A percentile compares a stretch with the other conserved stretches of the same genome.
Evolutionary conservation across 805 yeast genomes (phyloP).

Genomic region (Babjeviella inositovora): DNA sequence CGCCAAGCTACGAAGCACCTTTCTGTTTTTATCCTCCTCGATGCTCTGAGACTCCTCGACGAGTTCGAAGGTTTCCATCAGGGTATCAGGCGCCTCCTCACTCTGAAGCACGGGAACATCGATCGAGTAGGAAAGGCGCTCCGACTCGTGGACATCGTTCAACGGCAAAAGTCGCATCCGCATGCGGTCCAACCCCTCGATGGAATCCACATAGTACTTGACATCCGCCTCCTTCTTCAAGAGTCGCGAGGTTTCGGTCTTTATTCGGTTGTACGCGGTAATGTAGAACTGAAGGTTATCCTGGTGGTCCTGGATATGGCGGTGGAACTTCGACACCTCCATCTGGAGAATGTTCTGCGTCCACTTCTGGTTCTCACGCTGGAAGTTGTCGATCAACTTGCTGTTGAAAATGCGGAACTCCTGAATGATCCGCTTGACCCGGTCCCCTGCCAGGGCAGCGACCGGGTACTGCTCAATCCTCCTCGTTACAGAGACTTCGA

Average conservation of each 20-base stretch:
- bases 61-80: constrained; percentile 20
- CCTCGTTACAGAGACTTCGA: no score
- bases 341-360: constrained; percentile 19
- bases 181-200: constrained; percentile 58
- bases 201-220: constrained; percentile 40
- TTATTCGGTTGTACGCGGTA: constrained; percentile 27
- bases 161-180: constrained; percentile 43
- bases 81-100: constrained; percentile 2
- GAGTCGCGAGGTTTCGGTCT: constrained; percentile 21
- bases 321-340: constrained; percentile 30
- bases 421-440: background rate
- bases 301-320: constrained; percentile 47
- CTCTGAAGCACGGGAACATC: constrained; percentile 16
- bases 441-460: no score
- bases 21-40: constrained; percentile 58
- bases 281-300: constrained; percentile 38
- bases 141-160: constrained; percentile 26
- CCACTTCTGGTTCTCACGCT: constrained; percentile 15
- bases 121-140: constrained; percentile 21
- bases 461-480: no score
- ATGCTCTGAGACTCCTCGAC: constrained; percentile 13
- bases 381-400: constrained; percentile 3
- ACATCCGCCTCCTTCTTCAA: constrained; percentile 6
- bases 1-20: constrained; percentile 51
- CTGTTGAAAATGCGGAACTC: background rate